Percentiles rank a stretch among this genome's conserved stretches.
phyloP scores from a whole-genome alignment of 257 asterid species.

The Nicotiana obtusifolia region DNA sequence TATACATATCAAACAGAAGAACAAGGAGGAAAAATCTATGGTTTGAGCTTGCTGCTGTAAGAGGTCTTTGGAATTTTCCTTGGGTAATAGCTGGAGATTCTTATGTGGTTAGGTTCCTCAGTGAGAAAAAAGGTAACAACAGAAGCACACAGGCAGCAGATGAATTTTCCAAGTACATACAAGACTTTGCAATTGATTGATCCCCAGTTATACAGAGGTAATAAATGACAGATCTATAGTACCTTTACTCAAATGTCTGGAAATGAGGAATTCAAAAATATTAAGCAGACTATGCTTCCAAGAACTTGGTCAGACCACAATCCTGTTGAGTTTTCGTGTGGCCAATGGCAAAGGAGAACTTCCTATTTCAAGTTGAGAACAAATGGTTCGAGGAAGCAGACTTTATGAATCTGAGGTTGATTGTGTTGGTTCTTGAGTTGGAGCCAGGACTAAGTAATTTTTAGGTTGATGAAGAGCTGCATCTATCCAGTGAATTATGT shows the following conservation, averaged over 20 bases:
- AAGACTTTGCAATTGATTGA: background rate
- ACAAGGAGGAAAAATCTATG: too few species aligned
- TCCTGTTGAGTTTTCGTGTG: background rate
- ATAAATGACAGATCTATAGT: background rate
- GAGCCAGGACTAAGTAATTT: background rate
- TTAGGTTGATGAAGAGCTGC: background rate
- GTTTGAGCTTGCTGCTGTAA: too few species aligned
- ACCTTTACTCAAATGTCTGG: background rate
- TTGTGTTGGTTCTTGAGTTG: background rate
- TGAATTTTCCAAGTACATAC: background rate
- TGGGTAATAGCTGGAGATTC: too few species aligned
- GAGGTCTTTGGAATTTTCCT: too few species aligned
- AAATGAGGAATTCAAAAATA: too few species aligned
- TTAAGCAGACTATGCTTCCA: background rate
- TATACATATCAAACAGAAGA: too few species aligned
- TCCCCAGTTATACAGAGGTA: background rate
- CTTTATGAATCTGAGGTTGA: background rate
- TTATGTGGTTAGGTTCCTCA: background rate
- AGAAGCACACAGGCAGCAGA: background rate
- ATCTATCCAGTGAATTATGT: background rate
- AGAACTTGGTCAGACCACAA: background rate
- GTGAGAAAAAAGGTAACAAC: background rate
- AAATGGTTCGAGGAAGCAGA: background rate
- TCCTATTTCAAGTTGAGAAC: background rate
- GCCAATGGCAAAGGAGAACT: background rate